These are phyloP conservation scores for Dendrobium catenatum DNA, from an alignment of 106 monocot species.

Conservation along the genomic window DNA sequence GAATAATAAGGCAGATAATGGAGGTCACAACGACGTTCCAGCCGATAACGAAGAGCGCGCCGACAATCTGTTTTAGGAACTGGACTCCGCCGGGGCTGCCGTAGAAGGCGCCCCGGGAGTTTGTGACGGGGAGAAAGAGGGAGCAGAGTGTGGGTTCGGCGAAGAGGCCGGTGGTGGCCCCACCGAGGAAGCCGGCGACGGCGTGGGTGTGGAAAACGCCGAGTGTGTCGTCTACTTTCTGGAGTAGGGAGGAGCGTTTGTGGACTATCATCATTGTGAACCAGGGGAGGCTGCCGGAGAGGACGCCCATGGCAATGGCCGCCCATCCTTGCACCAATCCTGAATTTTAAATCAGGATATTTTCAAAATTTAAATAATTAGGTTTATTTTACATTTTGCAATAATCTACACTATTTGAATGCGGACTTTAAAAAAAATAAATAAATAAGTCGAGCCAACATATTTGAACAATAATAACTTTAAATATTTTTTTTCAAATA, in stretches of 20 bases:
- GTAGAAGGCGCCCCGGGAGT: slow-evolving; percentile 38
- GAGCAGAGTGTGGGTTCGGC: slow-evolving; percentile 30
- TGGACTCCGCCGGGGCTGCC: slow-evolving; percentile 29
- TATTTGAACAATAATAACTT: too few relatives aligned
- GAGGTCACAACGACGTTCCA: slow-evolving; percentile 33
- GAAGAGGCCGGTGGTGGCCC: slow-evolving; percentile 23
- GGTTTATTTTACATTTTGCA: too few relatives aligned
- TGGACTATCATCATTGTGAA: slow-evolving; percentile 45
- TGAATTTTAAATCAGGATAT: background rate
- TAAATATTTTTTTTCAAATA: background rate
- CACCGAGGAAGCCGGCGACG: slow-evolving; percentile 34
- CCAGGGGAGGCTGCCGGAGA: slow-evolving; percentile 42
- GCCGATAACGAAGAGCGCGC: slow-evolving; percentile 30
- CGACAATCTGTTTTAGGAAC: slow-evolving; percentile 30
- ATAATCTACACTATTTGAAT: too few relatives aligned
- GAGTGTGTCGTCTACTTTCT: slow-evolving; percentile 24
- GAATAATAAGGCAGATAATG: slow-evolving; percentile 26
- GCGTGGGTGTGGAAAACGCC: slow-evolving; percentile 34
- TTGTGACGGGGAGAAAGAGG: slow-evolving; percentile 40
- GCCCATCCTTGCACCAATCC: slow-evolving; percentile 30
- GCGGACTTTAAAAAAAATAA: too few relatives aligned
- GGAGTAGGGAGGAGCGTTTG: slow-evolving; percentile 29
- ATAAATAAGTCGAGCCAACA: too few relatives aligned
- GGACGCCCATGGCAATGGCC: slow-evolving; percentile 31
- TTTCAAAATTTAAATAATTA: too few relatives aligned